Conservation (phyloP, 257 asterid species). For the Osmanthus fragrans region DNA sequence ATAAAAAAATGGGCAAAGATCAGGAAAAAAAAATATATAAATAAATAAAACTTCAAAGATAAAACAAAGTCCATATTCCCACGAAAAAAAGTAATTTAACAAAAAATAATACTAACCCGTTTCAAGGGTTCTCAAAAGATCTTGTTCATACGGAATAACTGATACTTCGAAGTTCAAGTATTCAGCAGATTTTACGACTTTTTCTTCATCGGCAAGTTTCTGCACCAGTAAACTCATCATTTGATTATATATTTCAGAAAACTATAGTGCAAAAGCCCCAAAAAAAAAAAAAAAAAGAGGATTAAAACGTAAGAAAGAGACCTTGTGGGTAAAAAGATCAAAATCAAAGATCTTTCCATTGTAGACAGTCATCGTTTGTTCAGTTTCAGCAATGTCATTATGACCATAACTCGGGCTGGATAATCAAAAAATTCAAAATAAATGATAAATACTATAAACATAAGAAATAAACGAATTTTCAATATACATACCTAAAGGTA, state of each 20-base stretch:
- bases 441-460: too few relatives aligned
- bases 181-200: background rate
- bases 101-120: background rate
- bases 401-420: background rate
- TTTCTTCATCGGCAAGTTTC: background rate
- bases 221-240: background rate
- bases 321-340: constrained; percentile 21
- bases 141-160: background rate
- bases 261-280: background rate
- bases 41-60: too few relatives aligned
- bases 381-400: background rate
- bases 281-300: background rate
- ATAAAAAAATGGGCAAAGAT: too few relatives aligned
- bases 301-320: background rate
- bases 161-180: background rate
- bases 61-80: too few relatives aligned
- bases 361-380: constrained; percentile 24
- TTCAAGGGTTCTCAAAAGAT: background rate
- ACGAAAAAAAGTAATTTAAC: background rate
- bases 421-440: background rate
- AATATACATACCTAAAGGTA: background rate
- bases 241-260: too few relatives aligned
- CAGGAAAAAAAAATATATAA: too few relatives aligned
- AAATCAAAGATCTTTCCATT: constrained; percentile 20
- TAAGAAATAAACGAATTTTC: background rate